phyloP scores from a whole-genome alignment of 1,139 yeast genomes.

The Candida neerlandica region DNA sequence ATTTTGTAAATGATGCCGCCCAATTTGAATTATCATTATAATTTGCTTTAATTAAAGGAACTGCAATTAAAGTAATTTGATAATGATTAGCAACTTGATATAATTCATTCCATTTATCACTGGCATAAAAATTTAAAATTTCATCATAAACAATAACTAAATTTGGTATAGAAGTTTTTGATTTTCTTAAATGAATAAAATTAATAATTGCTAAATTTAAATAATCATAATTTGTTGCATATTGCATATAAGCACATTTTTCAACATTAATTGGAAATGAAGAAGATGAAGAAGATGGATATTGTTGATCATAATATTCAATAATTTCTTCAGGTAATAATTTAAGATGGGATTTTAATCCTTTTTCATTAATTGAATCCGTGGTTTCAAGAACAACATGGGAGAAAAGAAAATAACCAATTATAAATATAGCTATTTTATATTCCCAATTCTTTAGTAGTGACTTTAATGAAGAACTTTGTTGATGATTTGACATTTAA shows the following conservation, averaged over 20 bases:
- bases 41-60: conserved; percentile 18
- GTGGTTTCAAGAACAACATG: conserved; percentile 18
- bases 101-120: conserved; percentile 18
- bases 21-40: conserved; percentile 35
- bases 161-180: conserved; percentile 25
- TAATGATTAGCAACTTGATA: conserved; percentile 17
- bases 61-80: conserved; percentile 26
- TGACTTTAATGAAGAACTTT: conserved; percentile 9
- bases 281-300: no score
- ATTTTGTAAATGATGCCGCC: conserved; percentile 57
- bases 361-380: conserved; percentile 16
- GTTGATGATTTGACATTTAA: neutral
- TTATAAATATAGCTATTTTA: conserved; percentile 26
- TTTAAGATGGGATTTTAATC: conserved; percentile 21
- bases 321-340: conserved; percentile 28
- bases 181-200: conserved; percentile 25
- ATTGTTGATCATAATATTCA: conserved; percentile 16
- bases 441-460: conserved; percentile 27
- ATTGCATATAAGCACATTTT: conserved; percentile 36
- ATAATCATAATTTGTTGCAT: conserved; percentile 38
- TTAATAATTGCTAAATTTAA: conserved; percentile 37
- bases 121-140: conserved; percentile 19
- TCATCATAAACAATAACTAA: conserved; percentile 30
- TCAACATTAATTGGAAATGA: conserved; percentile 11
- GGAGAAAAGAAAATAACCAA: conserved; percentile 24